These are phyloP conservation scores for Fusarium sp. DNA, from an alignment of 2,329 filamentous ascomycete species.

Conservation along the genomic window DNA sequence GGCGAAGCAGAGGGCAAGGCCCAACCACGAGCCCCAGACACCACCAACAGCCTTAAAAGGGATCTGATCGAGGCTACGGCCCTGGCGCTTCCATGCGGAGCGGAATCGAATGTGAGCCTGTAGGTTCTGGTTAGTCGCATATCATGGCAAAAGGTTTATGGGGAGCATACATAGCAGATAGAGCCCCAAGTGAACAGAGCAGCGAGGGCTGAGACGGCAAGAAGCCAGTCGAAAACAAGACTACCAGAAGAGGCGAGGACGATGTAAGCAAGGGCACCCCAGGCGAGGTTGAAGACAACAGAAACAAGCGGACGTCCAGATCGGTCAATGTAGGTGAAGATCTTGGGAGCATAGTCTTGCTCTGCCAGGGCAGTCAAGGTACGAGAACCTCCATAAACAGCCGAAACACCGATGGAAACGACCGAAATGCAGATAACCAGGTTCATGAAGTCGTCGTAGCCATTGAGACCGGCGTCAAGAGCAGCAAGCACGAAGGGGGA, in stretches of 20 bases:
- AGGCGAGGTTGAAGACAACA: slow-evolving; percentile 62
- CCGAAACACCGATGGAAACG: slow-evolving; percentile 68
- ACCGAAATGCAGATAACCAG: slow-evolving; percentile 68
- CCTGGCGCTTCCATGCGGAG: slow-evolving; percentile 69
- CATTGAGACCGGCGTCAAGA: slow-evolving; percentile 63
- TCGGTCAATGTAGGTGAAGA: slow-evolving; percentile 68
- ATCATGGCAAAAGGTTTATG: rapidly evolving
- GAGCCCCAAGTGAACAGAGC: slow-evolving; percentile 77
- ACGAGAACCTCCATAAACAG: slow-evolving; percentile 69
- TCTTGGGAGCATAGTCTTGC: slow-evolving; percentile 68
- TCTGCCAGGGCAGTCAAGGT: slow-evolving; percentile 70
- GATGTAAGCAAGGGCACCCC: slow-evolving; percentile 64
- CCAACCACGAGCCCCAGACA: slow-evolving; percentile 73
- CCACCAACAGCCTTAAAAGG: slow-evolving; percentile 74
- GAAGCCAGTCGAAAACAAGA: slow-evolving; percentile 74
- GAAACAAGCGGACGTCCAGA: slow-evolving; percentile 66
- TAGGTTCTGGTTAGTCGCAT: not conserved
- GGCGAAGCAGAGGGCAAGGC: slow-evolving; percentile 69
- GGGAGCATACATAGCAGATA: slow-evolving; percentile 64
- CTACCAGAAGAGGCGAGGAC: slow-evolving; percentile 62
- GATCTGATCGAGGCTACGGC: slow-evolving; percentile 74
- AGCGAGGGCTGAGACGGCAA: slow-evolving; percentile 73
- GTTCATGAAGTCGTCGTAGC: slow-evolving; percentile 68
- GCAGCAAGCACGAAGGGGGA: slow-evolving; percentile 68
- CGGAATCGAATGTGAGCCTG: slow-evolving; percentile 75